These are phyloP conservation scores for Eucalyptus pumila DNA, from an alignment of 345 rosid genomes.

Conservation along the genomic window DNA sequence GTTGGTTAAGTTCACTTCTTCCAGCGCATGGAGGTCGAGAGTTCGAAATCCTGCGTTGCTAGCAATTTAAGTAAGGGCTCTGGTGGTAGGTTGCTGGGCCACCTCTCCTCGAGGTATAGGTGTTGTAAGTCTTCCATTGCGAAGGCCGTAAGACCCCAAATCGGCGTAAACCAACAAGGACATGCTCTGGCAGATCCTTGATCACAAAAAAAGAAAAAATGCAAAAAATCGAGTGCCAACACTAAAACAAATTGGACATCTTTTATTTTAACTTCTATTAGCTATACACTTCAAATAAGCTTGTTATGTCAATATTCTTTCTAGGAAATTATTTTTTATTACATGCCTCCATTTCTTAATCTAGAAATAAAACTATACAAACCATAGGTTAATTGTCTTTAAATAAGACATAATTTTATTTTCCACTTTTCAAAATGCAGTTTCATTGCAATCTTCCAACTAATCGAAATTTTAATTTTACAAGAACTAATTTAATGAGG, in stretches of 20 bases:
- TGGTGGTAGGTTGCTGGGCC: no score
- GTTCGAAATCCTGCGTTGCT: no score
- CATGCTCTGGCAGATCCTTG: no score
- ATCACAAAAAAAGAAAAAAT: no score
- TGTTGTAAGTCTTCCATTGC: no score
- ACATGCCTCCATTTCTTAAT: background rate
- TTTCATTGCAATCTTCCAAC: background rate
- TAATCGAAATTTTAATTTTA: background rate
- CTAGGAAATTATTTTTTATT: background rate
- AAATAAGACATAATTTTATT: background rate
- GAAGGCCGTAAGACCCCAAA: no score
- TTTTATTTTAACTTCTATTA: background rate
- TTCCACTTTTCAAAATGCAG: background rate
- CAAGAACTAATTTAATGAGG: background rate
- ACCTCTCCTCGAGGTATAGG: no score
- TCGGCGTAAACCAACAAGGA: no score
- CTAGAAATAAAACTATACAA: background rate
- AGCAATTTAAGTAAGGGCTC: no score
- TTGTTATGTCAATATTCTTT: background rate
- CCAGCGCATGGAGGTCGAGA: no score
- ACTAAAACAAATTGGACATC: background rate
- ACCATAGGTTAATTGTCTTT: background rate
- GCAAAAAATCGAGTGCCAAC: background rate
- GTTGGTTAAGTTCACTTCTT: no score
- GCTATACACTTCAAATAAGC: background rate